These are phyloP conservation scores for Pseudozyma pruni DNA, from an alignment of 1,284 basidiomycete genomes.

Conservation along the genomic window DNA sequence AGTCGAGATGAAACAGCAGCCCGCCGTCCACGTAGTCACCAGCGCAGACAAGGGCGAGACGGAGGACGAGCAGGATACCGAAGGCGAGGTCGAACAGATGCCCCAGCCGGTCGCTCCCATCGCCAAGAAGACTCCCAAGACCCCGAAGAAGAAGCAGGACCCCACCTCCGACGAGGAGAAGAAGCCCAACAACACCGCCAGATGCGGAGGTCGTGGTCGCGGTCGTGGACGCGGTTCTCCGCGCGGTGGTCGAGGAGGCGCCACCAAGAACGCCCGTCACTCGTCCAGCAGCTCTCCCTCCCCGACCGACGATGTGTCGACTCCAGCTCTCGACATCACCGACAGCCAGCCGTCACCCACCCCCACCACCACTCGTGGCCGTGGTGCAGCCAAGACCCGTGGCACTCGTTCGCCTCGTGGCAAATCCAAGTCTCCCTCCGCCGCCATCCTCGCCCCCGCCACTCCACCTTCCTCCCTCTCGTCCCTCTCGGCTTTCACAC, in stretches of 20 bases:
- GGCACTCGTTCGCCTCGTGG: constrained; percentile 7
- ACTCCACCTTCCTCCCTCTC: neutral
- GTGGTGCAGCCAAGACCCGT: neutral
- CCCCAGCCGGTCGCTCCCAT: too few species aligned
- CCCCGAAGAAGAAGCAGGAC: neutral
- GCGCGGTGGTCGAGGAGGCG: constrained; percentile 1
- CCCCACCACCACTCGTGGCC: neutral
- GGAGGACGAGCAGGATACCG: neutral
- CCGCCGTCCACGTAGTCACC: neutral
- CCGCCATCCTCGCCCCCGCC: neutral
- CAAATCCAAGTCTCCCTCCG: neutral
- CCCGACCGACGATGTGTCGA: neutral
- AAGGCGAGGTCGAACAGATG: neutral
- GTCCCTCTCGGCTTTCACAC: neutral
- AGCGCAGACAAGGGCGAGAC: neutral
- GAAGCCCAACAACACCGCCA: constrained; percentile 5
- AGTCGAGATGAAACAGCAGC: neutral
- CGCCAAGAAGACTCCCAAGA: neutral
- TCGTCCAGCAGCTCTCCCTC: neutral
- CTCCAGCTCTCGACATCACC: neutral
- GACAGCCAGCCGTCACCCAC: too few species aligned
- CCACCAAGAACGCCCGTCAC: neutral
- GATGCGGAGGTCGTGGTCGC: constrained; percentile 3
- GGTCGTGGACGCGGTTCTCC: constrained; percentile 10
- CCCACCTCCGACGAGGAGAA: neutral